Conservation (phyloP, 441 rosid genomes). For the Croton laevigatus region DNA sequence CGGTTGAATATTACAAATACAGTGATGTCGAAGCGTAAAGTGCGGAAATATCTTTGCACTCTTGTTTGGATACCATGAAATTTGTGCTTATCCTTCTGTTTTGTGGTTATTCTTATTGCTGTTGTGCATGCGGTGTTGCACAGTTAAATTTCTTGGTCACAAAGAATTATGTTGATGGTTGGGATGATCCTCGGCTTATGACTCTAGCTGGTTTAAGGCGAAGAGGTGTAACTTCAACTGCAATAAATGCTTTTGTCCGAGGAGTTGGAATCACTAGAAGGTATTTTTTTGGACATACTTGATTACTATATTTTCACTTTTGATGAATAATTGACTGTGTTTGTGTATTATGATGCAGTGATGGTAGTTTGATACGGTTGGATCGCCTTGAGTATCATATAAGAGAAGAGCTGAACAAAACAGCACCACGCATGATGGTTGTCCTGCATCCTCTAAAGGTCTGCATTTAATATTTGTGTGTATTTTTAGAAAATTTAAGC, state of each 20-base stretch:
- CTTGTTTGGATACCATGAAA: conserved; percentile 13
- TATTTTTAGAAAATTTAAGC: background rate
- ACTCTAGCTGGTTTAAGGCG: conserved; percentile 92
- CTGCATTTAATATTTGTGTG: conserved; percentile 3
- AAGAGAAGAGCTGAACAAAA: conserved; percentile 55
- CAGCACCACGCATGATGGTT: too few species aligned
- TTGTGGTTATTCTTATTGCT: background rate
- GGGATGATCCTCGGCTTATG: conserved; percentile 99
- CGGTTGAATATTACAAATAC: conserved; percentile 20
- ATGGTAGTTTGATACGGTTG: conserved; percentile 78
- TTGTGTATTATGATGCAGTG: conserved; percentile 44
- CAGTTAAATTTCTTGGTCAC: conserved; percentile 87
- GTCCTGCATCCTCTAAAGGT: conserved; percentile 89
- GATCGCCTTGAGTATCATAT: conserved; percentile 92
- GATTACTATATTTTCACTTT: conserved; percentile 12
- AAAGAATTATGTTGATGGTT: conserved; percentile 85
- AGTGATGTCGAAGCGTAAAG: conserved; percentile 96
- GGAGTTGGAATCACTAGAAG: conserved; percentile 97
- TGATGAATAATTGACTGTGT: background rate
- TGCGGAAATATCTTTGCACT: conserved; percentile 27
- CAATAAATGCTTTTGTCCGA: conserved; percentile 80
- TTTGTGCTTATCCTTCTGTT: conserved; percentile 8
- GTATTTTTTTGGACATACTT: conserved; percentile 31
- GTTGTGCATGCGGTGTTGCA: conserved; percentile 17
- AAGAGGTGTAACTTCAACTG: conserved; percentile 84